Conservation (phyloP, 73 alveolate genomes). For the Strombidium stylifer region DNA sequence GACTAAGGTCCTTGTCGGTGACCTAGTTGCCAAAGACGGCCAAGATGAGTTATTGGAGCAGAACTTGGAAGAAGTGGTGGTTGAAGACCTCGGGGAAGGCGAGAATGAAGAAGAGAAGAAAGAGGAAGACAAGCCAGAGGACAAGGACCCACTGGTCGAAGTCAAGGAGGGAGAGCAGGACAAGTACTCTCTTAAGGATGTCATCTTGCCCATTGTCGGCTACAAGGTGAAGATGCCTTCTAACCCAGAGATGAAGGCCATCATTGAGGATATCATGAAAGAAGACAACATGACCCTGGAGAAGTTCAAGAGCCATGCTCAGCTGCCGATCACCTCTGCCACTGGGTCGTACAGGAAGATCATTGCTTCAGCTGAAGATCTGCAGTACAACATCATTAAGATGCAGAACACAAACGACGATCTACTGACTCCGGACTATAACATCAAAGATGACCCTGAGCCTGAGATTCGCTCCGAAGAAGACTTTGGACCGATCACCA, state of each 20-base stretch:
- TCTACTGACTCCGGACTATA: conserved; percentile 81
- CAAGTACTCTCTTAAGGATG: conserved; percentile 76
- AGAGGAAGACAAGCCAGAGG: conserved; percentile 50
- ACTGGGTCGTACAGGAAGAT: conserved; percentile 94
- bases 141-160: conserved; percentile 52
- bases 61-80: conserved; percentile 52
- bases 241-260: conserved; percentile 62
- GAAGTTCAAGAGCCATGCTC: conserved; percentile 70
- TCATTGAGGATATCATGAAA: conserved; percentile 68
- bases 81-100: conserved; percentile 65
- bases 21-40: conserved; percentile 80
- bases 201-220: conserved; percentile 96
- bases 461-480: conserved; percentile 5
- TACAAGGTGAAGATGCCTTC: conserved; percentile 76
- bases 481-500: conserved; percentile 58
- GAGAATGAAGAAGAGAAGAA: conserved; percentile 44
- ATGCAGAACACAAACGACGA: conserved; percentile 86
- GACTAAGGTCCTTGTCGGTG: conserved; percentile 84
- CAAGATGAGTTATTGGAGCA: conserved; percentile 72
- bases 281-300: conserved; percentile 85
- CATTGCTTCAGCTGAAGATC: conserved; percentile 78
- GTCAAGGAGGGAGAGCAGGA: conserved; percentile 77
- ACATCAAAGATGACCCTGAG: conserved; percentile 28
- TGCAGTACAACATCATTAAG: conserved; percentile 77
- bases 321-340: conserved; percentile 67